Base-by-base conservation (phyloP, 345 rosid genomes). In the Salix suchowensis region DNA sequence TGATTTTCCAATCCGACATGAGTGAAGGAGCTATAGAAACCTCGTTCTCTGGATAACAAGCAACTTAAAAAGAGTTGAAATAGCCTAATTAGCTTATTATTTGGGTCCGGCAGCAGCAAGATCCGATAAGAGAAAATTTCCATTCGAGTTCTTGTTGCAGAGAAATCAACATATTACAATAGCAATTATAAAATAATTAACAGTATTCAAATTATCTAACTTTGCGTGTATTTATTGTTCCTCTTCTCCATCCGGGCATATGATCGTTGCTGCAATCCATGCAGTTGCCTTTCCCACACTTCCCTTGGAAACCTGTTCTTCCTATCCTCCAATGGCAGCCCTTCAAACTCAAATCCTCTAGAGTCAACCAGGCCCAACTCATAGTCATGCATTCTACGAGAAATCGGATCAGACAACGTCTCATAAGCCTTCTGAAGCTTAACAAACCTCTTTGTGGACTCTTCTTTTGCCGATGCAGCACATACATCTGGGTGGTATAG, bases 391-490 rank as follows among this genome's bases (percentile, higher is more conserved):
- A 58, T 50, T 71, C 16, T 19, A 24, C 88, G 82, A 0, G 76
- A 65, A 66, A 62, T 6, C 1, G 88, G 90, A 71, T 85, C 74
- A 5, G 88, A 83, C 4, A 85, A 62, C 1, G 84, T 87, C 84
- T 85, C 83, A 10, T 85, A 87, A 69, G 88, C 88, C 80, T 80
- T 68, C 15, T 77, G 88, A 55, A 87, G 76, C 82, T 83, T 84
- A 4, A 87, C 66, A 39, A 87, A 87, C 26, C 78, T 72, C 28
- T 62, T 71, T 2, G 84, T 78, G 24, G 79, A 83, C 67, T 83
- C 85, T 36, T 85, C 82, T 68, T 71, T 84, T 23, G 54, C 26
- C 0, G 67, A 77, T 4, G 78, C 76, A 74, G 83, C 78, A n/a
- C 87, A 84, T 26, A 80, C 88, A 39, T 87, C 90, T 0, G 87